Evolutionary conservation across 2,329 filamentous ascomycete genomes (phyloP).

Genomic region (Beauveria sp.): DNA sequence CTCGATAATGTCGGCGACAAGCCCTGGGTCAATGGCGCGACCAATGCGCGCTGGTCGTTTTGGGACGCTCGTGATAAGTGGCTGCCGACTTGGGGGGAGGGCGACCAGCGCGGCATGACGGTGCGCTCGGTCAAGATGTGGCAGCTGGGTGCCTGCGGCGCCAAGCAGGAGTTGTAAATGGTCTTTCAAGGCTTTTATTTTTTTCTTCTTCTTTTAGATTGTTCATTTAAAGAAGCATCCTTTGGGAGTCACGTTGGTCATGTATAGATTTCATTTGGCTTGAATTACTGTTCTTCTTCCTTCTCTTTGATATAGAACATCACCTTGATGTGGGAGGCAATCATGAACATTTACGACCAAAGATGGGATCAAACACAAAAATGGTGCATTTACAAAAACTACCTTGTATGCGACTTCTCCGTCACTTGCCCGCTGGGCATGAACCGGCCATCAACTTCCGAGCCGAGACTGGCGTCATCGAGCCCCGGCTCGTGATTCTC

Average conservation of each 20-base stretch:
- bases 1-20: constrained; percentile 34
- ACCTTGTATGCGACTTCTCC: no score
- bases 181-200: neutral
- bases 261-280: neutral
- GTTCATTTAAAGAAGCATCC: no score
- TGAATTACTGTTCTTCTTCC: neutral
- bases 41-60: constrained; percentile 33
- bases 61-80: constrained; percentile 33
- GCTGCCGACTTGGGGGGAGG: constrained; percentile 39
- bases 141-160: constrained; percentile 25
- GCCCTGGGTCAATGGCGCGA: constrained; percentile 37
- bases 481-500: neutral
- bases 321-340: neutral
- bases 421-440: neutral
- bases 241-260: no score
- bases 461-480: neutral
- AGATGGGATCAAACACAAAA: neutral
- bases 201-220: neutral
- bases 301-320: neutral
- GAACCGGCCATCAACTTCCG: neutral
- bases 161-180: constrained; percentile 1
- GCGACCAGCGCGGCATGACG: constrained; percentile 35
- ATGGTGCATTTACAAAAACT: neutral
- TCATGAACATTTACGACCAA: neutral
- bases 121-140: constrained; percentile 41